Conservation (phyloP, 371 early-diverging fungal species). For the Capniomyces stellatus region DNA sequence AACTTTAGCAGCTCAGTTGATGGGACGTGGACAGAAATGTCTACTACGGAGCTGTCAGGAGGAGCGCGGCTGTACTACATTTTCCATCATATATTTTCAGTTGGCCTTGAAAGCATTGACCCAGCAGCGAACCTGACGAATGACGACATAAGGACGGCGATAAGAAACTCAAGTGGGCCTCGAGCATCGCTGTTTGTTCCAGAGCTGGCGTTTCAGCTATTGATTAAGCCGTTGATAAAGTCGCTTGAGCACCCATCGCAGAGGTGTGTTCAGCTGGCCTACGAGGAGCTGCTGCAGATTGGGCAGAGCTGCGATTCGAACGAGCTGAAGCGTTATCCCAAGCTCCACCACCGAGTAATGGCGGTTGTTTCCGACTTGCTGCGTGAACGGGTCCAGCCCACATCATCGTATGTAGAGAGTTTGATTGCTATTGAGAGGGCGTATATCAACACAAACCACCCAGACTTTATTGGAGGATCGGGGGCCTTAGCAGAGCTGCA, state of each 20-base stretch:
- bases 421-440: conserved; percentile 69
- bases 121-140: conserved; percentile 59
- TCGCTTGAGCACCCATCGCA: conserved; percentile 63
- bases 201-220: conserved; percentile 72
- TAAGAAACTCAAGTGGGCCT: conserved; percentile 80
- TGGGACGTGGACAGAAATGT: conserved; percentile 61
- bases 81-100: conserved; percentile 67
- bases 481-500: conserved; percentile 38
- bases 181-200: conserved; percentile 75
- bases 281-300: conserved; percentile 72
- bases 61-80: conserved; percentile 83
- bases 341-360: conserved; percentile 51
- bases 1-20: conserved; percentile 67
- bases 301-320: conserved; percentile 68
- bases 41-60: conserved; percentile 75
- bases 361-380: conserved; percentile 61
- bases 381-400: conserved; percentile 53
- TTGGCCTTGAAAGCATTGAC: conserved; percentile 52
- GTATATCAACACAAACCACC: conserved; percentile 86
- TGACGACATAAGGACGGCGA: conserved; percentile 70
- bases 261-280: conserved; percentile 69
- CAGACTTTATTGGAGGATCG: conserved; percentile 68
- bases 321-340: conserved; percentile 62
- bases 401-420: conserved; percentile 53
- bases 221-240: conserved; percentile 68